Conservation (phyloP, 2,329 filamentous ascomycete genomes). For the Fusarium xyrophilum region DNA sequence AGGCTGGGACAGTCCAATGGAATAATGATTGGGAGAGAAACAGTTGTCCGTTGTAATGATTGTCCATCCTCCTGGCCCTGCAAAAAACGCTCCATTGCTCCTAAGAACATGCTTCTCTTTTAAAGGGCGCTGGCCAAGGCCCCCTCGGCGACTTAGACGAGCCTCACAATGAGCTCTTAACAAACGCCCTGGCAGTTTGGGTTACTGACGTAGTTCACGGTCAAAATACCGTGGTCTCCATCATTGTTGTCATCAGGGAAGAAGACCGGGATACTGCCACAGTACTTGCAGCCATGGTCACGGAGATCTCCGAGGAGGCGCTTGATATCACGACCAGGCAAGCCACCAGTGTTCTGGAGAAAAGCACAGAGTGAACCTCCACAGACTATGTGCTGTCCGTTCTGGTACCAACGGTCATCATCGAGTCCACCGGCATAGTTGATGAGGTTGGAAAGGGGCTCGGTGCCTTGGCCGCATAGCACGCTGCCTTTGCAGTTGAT, state of each 20-base stretch:
- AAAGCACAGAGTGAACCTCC: neutral
- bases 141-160: neutral
- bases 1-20: neutral
- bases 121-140: rapidly evolving
- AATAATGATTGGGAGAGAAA: no score
- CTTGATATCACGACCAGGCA: neutral
- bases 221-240: slow-evolving; percentile 2
- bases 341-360: neutral
- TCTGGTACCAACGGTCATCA: neutral
- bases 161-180: neutral
- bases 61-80: no score
- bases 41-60: rapidly evolving
- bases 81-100: neutral
- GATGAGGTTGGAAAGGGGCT: neutral
- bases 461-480: neutral
- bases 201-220: neutral
- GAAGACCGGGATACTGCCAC: neutral
- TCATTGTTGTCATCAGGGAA: neutral
- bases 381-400: neutral
- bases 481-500: neutral
- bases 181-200: neutral
- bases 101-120: rapidly evolving
- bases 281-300: neutral
- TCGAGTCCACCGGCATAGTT: neutral
- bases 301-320: neutral